Evolutionary conservation across 2,329 filamentous ascomycete genomes (phyloP).

Genomic region (Diaporthe destruens): DNA sequence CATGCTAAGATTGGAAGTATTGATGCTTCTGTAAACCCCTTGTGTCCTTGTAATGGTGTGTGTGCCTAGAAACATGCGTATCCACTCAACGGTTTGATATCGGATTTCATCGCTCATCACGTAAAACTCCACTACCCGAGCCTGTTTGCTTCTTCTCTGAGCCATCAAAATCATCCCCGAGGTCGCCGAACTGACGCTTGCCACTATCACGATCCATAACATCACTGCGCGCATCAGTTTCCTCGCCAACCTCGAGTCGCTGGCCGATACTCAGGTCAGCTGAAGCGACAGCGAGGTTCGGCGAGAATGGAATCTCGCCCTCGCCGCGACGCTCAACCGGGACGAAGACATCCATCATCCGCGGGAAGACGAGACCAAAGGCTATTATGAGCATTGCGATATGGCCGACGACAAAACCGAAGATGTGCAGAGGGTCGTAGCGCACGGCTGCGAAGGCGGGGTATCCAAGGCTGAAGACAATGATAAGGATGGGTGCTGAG

Average conservation of each 20-base stretch:
- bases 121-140: neutral
- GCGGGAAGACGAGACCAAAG: neutral
- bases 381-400: conserved; percentile 1
- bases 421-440: conserved; percentile 5
- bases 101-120: neutral
- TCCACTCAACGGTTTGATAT: neutral
- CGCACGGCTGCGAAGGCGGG: neutral
- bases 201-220: neutral
- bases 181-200: too few relatives aligned
- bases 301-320: neutral
- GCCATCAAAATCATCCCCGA: neutral
- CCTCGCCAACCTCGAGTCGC: neutral
- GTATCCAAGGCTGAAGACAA: conserved; percentile 11
- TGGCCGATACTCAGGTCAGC: neutral
- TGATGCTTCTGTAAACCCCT: neutral
- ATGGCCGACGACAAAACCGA: neutral
- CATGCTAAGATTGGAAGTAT: neutral
- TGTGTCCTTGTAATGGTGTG: neutral
- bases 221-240: neutral
- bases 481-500: conserved; percentile 1
- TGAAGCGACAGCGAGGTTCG: conserved; percentile 4
- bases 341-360: neutral
- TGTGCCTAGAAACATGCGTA: neutral
- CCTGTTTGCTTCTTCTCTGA: neutral
- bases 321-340: conserved; percentile 5